Evolutionary conservation across 805 yeast species (phyloP), one percentile per base, ranked within the genome.

Genomic region (Ogataea populi-albae): DNA sequence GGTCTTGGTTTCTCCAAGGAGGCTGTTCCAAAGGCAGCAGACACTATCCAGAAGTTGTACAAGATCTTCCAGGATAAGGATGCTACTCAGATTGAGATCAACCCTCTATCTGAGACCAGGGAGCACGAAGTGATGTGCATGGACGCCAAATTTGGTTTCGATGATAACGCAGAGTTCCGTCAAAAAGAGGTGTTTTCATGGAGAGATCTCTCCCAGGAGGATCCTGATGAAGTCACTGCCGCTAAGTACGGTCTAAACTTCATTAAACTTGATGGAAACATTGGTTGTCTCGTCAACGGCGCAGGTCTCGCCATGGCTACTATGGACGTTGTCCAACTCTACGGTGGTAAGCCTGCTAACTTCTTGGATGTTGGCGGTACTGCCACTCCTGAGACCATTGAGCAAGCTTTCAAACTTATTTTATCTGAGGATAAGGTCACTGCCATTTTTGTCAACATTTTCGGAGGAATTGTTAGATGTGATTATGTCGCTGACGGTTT

Each of bases 281-380:
- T 93, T 61, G 99, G 98, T 56, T 91, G 96, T 74, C 75, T 93
- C 46, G 99, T 93, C 64, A 93, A 93, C 68, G 99, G 99, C 74
- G 99, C 99, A 41, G 99, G 99, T 67, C 78, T 93, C 63, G 99
- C 99, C 57, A 93, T 93, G 99, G 99, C 99, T 55, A 93, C 99
- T 50, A 89, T 93, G 97, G 99, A 93, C 69, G 94, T 94, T 64
- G 87, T 93, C 73, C 88, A 93, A 73, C 79, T 93, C 57, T 86
- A 88, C 72, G 97, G 98, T 59, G 99, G 99, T 66, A 85, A 79
- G 53, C 99, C 99, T 57, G 99, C 98, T 50, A 93, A 93, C 77
- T 93, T 93, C 79, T 79, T 93, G 64, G 99, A 93, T 74, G 93
- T 96, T 68, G 99, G 99, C 75, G 99, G 99, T 74, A 95, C 96